Evolutionary conservation across 2,329 filamentous ascomycete genomes (phyloP), one percentile per base, ranked within the genome.

Genomic region (Stagonosporopsis cucurbitacearum): DNA sequence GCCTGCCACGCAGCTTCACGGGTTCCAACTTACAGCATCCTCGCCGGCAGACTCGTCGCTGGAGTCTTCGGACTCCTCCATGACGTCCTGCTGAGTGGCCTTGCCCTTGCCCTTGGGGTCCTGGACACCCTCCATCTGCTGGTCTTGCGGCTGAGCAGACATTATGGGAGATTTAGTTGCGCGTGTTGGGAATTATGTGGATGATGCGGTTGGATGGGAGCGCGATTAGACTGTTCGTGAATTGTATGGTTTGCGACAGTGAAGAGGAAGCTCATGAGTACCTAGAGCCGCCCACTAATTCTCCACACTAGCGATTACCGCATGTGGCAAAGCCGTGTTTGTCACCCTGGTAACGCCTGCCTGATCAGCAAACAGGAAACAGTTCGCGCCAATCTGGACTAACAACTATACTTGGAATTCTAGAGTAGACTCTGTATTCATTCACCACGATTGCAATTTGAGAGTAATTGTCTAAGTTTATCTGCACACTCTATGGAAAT

Each of bases 41-140:
- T 84, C 84, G 19, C 82, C 84, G 37, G 83, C 86, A 45, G 89
- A 89, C 36, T 93, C 90, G 15, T 89, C 86, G 43, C 86, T 86
- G 50, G 81, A 84, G 64, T 80, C 81, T 26, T 91, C 89, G 67
- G 92, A 89, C 40, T 88, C 89, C 85, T 92, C 90, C 71, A 86
- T 79, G 66, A 89, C 86, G 64, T 86, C 80, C 37, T 77, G 77
- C 50, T 86, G 84, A 36, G 79, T 74, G 36, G 85, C 88, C 83
- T 96, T 96, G 81, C 92, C 92, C 84, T 96, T 96, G 78, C 91
- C 91, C 84, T 96, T 96, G 60, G 83, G 71, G 54, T 71, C 68
- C 64, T 74, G 71, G 54, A 71, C 66, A 45, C 68, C 73, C 60
- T 73, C 71, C 73, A 75, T 75, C 53, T 72, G 65, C 60, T 75